phyloP scores from a whole-genome alignment of 371 early-diverging fungal species.

The Mortierella polycephala region DNA sequence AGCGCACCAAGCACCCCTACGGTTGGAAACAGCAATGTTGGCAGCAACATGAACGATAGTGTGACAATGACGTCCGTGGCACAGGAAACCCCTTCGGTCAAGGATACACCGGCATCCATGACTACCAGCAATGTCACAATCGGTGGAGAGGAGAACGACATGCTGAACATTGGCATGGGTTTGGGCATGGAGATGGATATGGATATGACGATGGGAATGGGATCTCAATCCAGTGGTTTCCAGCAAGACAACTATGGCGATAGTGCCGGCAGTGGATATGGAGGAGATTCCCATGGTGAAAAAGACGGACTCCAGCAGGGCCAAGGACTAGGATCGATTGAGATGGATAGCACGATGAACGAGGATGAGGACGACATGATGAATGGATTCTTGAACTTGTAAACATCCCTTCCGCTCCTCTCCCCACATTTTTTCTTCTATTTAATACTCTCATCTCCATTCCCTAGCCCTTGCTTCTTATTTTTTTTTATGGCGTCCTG shows the following conservation, averaged over 20 bases:
- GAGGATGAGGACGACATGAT: constrained; percentile 53
- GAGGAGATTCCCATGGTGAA: constrained; percentile 1
- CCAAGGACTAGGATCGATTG: constrained; percentile 30
- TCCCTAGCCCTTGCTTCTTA: too few relatives aligned
- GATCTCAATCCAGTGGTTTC: not conserved
- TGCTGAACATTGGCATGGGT: constrained; percentile 44
- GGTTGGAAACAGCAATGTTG: not conserved
- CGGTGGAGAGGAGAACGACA: constrained; percentile 21
- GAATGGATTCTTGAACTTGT: constrained; percentile 54
- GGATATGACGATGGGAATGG: constrained; percentile 25
- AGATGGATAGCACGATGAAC: constrained; percentile 36
- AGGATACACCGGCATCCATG: constrained; percentile 1
- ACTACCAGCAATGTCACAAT: not conserved
- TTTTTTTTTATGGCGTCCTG: too few relatives aligned
- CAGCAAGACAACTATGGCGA: constrained; percentile 8
- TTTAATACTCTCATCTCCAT: too few relatives aligned
- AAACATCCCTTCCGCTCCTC: not conserved
- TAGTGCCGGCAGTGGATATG: constrained; percentile 8
- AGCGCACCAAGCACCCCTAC: constrained; percentile 11
- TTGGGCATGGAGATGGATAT: constrained; percentile 41
- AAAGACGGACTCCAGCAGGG: constrained; percentile 5
- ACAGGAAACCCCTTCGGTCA: not conserved
- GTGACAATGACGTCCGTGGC: not conserved
- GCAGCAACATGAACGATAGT: constrained; percentile 7
- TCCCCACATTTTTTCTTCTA: too few relatives aligned